Conservation (phyloP, 2,329 filamentous ascomycete species). For the Colletotrichum sp. region DNA sequence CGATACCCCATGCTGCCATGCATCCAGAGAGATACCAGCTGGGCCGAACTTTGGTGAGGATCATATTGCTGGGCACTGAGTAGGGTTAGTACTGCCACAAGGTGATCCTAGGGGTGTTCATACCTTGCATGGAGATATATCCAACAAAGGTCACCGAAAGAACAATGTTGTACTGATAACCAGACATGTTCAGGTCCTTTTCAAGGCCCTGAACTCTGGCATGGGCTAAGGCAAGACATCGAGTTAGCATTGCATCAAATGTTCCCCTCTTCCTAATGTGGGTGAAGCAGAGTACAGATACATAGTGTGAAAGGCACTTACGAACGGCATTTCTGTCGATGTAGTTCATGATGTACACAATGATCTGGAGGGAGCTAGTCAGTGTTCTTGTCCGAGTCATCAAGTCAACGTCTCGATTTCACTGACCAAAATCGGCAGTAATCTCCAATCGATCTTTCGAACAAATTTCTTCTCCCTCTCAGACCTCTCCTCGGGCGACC, state of each 20-base stretch:
- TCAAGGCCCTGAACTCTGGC: slow-evolving; percentile 49
- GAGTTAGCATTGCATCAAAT: fast-evolving
- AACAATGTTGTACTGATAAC: slow-evolving; percentile 40
- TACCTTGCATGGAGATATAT: slow-evolving; percentile 37
- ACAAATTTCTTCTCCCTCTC: slow-evolving; percentile 55
- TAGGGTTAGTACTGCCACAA: not conserved
- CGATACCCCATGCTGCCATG: slow-evolving; percentile 29
- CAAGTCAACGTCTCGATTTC: not conserved
- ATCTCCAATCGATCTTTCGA: slow-evolving; percentile 61
- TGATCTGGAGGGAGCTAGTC: not conserved
- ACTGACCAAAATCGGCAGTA: slow-evolving; percentile 60
- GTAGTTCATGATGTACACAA: slow-evolving; percentile 70
- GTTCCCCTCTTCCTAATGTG: not conserved
- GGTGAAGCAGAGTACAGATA: not conserved
- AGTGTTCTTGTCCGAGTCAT: not conserved
- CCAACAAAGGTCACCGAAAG: slow-evolving; percentile 39
- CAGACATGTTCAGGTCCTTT: slow-evolving; percentile 42
- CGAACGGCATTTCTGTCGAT: slow-evolving; percentile 41
- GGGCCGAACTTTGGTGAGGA: slow-evolving; percentile 47
- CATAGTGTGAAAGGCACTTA: not conserved
- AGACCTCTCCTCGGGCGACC: slow-evolving; percentile 40
- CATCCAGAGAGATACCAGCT: slow-evolving; percentile 38
- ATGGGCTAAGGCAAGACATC: slow-evolving; percentile 8
- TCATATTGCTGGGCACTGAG: slow-evolving; percentile 49
- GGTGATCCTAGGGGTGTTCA: fast-evolving